Evolutionary conservation across 345 rosid genomes (phyloP).

Genomic region (Leavenworthia alabamica): DNA sequence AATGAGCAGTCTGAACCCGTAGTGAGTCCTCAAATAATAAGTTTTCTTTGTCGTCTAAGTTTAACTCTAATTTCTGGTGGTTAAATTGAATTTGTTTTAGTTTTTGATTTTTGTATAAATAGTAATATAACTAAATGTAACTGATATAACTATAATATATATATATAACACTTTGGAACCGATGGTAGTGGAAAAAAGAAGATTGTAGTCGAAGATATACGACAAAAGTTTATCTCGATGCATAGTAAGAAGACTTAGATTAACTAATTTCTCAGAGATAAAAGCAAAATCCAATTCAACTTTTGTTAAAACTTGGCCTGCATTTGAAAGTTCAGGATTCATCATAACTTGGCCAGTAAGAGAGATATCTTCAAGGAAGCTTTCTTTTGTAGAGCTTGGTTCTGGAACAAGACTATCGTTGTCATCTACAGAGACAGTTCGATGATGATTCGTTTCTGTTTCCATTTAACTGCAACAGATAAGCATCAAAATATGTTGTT

Average conservation of each 20-base stretch:
- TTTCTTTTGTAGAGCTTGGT: constrained; percentile 43
- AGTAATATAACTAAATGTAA: too few species aligned
- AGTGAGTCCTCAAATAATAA: too few species aligned
- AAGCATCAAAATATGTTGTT: not conserved
- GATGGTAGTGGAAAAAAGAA: too few species aligned
- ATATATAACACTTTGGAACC: too few species aligned
- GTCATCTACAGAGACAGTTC: constrained; percentile 44
- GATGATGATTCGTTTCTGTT: constrained; percentile 32
- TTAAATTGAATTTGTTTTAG: too few species aligned
- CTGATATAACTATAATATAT: too few species aligned
- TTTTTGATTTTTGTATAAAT: too few species aligned
- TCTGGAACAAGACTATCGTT: constrained; percentile 41
- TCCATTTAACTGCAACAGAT: constrained; percentile 35
- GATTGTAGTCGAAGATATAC: too few species aligned
- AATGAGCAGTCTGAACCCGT: too few species aligned
- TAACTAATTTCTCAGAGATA: constrained; percentile 66
- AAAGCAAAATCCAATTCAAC: constrained; percentile 69
- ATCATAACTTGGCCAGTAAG: constrained; percentile 31
- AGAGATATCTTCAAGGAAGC: constrained; percentile 35
- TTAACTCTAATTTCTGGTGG: too few species aligned
- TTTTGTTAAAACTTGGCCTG: constrained; percentile 45
- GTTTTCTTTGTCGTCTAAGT: too few species aligned
- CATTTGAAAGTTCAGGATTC: constrained; percentile 36
- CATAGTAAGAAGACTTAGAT: constrained; percentile 70
- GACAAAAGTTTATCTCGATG: too few species aligned